phyloP scores from a whole-genome alignment of 225 moss, liverwort and hornwort genomes.

The Thuidium tamariscinum region DNA sequence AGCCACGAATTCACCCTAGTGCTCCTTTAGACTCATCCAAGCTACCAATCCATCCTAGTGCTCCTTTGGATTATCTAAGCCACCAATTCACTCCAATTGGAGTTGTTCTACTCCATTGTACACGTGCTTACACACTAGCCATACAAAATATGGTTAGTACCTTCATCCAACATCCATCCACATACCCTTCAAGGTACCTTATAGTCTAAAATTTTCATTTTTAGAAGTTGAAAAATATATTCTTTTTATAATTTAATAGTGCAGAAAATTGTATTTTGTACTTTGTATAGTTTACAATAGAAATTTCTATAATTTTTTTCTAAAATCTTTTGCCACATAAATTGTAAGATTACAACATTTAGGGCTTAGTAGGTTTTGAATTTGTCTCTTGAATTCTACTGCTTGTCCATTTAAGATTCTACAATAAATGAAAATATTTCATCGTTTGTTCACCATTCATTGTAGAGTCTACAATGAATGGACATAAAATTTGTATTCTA shows the following conservation, averaged over 20 bases:
- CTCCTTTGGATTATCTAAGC: no score
- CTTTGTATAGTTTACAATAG: background rate
- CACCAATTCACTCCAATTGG: no score
- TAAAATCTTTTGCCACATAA: accelerated
- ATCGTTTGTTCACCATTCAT: background rate
- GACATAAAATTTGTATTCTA: background rate
- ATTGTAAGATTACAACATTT: background rate
- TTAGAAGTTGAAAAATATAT: background rate
- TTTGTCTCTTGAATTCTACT: background rate
- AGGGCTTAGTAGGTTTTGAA: accelerated
- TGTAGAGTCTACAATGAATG: background rate
- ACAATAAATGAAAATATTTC: background rate
- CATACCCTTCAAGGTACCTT: no score
- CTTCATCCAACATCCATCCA: no score
- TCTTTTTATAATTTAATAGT: background rate
- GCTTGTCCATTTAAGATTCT: background rate
- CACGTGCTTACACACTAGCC: no score
- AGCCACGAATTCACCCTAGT: no score
- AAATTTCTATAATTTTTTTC: background rate
- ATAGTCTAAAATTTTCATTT: no score
- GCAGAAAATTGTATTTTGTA: background rate
- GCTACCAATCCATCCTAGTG: no score
- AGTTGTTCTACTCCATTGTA: no score
- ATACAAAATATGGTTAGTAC: no score
- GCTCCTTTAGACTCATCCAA: no score